phyloP scores from a whole-genome alignment of 257 asterid genomes.

The Cynanchum wilfordii region DNA sequence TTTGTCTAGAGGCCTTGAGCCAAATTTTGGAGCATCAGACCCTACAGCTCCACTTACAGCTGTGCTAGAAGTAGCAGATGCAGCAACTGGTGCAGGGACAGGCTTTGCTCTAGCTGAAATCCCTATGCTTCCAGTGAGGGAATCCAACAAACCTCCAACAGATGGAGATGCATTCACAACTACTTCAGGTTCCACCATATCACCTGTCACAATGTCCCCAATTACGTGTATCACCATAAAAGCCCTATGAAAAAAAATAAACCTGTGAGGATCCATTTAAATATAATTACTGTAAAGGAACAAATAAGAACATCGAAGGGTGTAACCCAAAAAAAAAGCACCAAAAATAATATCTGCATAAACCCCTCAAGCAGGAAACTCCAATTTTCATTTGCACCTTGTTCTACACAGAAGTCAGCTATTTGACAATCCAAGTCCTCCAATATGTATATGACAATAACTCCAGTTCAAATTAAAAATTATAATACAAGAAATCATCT shows the following conservation, averaged over 20 bases:
- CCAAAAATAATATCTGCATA: neutral
- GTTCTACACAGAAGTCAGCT: neutral
- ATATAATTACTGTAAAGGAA: neutral
- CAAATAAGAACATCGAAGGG: neutral
- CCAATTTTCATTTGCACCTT: neutral
- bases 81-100: slow-evolving; percentile 65
- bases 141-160: slow-evolving; percentile 91
- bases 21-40: slow-evolving; percentile 69
- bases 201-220: slow-evolving; percentile 82
- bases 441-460: neutral
- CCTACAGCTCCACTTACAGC: slow-evolving; percentile 55
- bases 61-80: slow-evolving; percentile 65
- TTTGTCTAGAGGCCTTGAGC: slow-evolving; percentile 79
- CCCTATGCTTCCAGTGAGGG: slow-evolving; percentile 93
- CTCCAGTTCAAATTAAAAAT: neutral
- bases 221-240: slow-evolving; percentile 67
- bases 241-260: slow-evolving; percentile 44
- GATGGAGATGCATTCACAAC: slow-evolving; percentile 71
- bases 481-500: neutral
- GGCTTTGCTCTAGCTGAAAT: slow-evolving; percentile 90
- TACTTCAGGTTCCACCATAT: slow-evolving; percentile 80
- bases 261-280: neutral
- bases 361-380: neutral
- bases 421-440: neutral
- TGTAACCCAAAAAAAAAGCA: neutral